Base-by-base conservation (phyloP, 805 yeast species). In the Yarrowia sp. region DNA sequence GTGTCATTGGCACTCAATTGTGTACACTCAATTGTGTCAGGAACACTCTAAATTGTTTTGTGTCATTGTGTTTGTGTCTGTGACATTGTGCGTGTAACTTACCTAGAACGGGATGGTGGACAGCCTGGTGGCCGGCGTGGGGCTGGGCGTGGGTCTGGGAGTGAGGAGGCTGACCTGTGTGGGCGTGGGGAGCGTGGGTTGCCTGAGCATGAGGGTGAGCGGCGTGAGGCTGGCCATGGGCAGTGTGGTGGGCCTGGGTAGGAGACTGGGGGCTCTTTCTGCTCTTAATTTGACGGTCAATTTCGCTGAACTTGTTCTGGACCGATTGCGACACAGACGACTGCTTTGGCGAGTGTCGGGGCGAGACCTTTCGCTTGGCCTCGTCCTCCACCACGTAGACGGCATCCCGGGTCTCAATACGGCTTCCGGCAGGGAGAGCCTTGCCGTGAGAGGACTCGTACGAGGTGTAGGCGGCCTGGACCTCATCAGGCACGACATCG, bases 361-460 rank as follows among this genome's bases (percentile, higher is more conserved):
- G 61, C 17, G 35, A 38, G 8, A 35, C 26, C 6, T 35, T 17
- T n/a, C 40, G 43, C 46, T 38, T 36, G 24, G 21, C 26, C 17
- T 54, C 61, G 61, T 54, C 46, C 17, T 35, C 46, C 1, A 54
- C 61, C 4, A 54, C 61, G 21, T 54, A 54, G 26, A 54, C 61
- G 8, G 61, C 61, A 16, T 54, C 61, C 26, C 26, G 22, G 44
- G 61, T 54, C 26, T 54, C 61, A 33, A 54, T 54, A 11, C 61
- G 26, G 16, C 26, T 17, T 12, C 61, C 61, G 3, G 46, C 61
- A 7, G 61, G 61, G 3, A 54, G 61, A 11, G 61, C 61, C 35
- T 54, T 54, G 35, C 61, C 61, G 35, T 54, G 61, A 3, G 61
- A 54, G 17, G 46, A 36, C 46, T 54, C 61, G 35, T 54, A 54